Percentiles rank a stretch among this genome's conserved stretches.
Evolutionary conservation across 2,329 filamentous ascomycete species (phyloP).

Genomic region (Talaromyces funiculosus): DNA sequence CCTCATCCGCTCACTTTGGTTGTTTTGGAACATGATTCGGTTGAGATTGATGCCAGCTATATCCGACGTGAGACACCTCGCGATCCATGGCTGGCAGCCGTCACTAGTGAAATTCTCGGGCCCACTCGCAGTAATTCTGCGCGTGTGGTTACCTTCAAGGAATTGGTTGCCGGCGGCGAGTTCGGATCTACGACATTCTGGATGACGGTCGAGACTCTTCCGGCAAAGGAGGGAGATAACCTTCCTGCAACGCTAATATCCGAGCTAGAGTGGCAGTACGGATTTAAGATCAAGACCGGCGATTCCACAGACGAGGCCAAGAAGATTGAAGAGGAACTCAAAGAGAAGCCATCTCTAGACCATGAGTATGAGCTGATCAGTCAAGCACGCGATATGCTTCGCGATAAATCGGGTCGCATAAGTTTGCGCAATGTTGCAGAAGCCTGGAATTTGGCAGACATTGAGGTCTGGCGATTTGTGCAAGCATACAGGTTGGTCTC

Average conservation of each 20-base stretch:
- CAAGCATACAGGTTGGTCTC: slow-evolving; percentile 47
- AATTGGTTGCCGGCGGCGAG: slow-evolving; percentile 66
- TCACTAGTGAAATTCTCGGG: slow-evolving; percentile 65
- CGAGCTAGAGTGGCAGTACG: slow-evolving; percentile 86
- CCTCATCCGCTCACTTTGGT: slow-evolving; percentile 86
- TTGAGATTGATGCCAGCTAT: slow-evolving; percentile 57
- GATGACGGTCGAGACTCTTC: slow-evolving; percentile 65
- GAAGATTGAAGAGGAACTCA: slow-evolving; percentile 29
- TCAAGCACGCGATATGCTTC: slow-evolving; percentile 44
- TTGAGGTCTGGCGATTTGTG: slow-evolving; percentile 60
- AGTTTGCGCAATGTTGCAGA: slow-evolving; percentile 42
- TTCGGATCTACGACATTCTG: slow-evolving; percentile 65
- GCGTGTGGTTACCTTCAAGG: slow-evolving; percentile 71
- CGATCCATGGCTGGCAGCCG: slow-evolving; percentile 69
- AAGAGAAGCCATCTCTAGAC: slow-evolving; percentile 19
- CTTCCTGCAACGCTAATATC: slow-evolving; percentile 47
- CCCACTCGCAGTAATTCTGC: slow-evolving; percentile 56
- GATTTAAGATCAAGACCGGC: slow-evolving; percentile 59
- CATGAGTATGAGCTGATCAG: slow-evolving; percentile 46
- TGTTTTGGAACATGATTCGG: slow-evolving; percentile 56
- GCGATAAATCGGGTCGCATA: slow-evolving; percentile 32
- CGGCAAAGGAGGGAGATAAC: slow-evolving; percentile 44
- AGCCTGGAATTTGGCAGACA: slow-evolving; percentile 57
- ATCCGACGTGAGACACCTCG: slow-evolving; percentile 64
- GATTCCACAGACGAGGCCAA: slow-evolving; percentile 29